phyloP scores from a whole-genome alignment of 495 filamentous ascomycete genomes.

The Hypoxylon trugodes region DNA sequence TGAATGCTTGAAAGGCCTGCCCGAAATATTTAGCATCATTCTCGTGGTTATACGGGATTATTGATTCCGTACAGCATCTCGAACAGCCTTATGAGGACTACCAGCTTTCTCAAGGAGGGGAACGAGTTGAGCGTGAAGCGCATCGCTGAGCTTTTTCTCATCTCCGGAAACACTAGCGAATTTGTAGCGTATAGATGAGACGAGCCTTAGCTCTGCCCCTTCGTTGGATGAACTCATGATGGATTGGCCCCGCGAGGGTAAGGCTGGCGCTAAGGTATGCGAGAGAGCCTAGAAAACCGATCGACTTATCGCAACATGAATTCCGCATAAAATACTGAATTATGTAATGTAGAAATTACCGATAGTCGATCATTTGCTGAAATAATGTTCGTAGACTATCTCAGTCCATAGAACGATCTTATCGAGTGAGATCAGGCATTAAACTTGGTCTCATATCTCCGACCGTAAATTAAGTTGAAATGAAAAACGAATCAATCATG shows the following conservation, averaged over 20 bases:
- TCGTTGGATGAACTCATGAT: slow-evolving; percentile 54
- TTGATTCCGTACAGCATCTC: slow-evolving; percentile 48
- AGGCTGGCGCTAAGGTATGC: background rate
- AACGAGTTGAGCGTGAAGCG: slow-evolving; percentile 80
- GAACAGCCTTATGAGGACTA: slow-evolving; percentile 80
- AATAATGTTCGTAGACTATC: background rate
- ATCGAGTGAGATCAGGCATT: background rate
- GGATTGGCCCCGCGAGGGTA: background rate
- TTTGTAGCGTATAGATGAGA: slow-evolving; percentile 89
- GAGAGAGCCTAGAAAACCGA: background rate
- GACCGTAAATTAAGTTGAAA: background rate
- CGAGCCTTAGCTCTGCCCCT: slow-evolving; percentile 80
- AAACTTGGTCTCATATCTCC: background rate
- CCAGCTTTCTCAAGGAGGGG: slow-evolving; percentile 84
- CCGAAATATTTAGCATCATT: slow-evolving; percentile 23
- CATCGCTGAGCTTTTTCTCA: slow-evolving; percentile 79
- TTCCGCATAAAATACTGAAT: background rate
- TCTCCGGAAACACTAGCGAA: slow-evolving; percentile 82
- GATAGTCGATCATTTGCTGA: background rate
- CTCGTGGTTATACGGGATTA: background rate
- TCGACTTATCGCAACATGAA: background rate
- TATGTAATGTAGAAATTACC: background rate
- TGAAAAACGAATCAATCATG: background rate
- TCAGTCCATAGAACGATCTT: background rate
- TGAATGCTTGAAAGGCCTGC: slow-evolving; percentile 43